phyloP scores from a whole-genome alignment of 352 stramenopile genomes.

The Globisporangium acanthophoron region DNA sequence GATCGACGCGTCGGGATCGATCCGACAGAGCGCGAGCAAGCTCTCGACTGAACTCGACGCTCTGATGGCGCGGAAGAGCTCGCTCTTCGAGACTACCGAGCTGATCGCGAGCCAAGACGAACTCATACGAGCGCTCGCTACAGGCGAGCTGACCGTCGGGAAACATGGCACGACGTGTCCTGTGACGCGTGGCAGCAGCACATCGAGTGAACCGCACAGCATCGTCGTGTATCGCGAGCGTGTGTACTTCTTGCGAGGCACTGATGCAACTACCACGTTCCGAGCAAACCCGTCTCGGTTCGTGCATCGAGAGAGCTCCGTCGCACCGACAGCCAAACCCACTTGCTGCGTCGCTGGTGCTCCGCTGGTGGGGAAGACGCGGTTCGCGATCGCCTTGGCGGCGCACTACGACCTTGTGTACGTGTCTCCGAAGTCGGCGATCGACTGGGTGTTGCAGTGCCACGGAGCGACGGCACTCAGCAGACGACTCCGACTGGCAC shows the following conservation, averaged over 20 bases:
- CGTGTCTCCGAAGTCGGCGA: constrained; percentile 37
- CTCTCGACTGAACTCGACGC: constrained; percentile 19
- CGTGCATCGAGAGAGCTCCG: not conserved
- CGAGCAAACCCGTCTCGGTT: constrained; percentile 15
- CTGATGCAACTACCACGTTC: constrained; percentile 15
- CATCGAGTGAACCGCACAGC: not conserved
- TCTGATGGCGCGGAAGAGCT: constrained; percentile 29
- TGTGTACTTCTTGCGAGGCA: constrained; percentile 50
- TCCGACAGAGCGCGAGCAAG: constrained; percentile 32
- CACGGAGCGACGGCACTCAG: constrained; percentile 33
- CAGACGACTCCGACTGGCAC: constrained; percentile 6
- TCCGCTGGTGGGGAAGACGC: constrained; percentile 12
- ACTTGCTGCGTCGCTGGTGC: constrained; percentile 14
- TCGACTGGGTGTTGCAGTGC: constrained; percentile 56
- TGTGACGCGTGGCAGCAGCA: constrained; percentile 18
- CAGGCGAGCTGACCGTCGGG: constrained; percentile 40
- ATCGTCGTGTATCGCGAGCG: constrained; percentile 38
- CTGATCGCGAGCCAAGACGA: constrained; percentile 13
- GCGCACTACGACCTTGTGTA: constrained; percentile 16
- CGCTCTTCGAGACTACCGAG: constrained; percentile 44
- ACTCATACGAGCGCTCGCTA: constrained; percentile 20
- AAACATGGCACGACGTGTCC: constrained; percentile 48
- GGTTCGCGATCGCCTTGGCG: constrained; percentile 8
- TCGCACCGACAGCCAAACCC: not conserved
- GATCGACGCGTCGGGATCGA: constrained; percentile 20